These are phyloP conservation scores for Fusarium globosum DNA, from an alignment of 2,329 filamentous ascomycete genomes.

Conservation along the genomic window DNA sequence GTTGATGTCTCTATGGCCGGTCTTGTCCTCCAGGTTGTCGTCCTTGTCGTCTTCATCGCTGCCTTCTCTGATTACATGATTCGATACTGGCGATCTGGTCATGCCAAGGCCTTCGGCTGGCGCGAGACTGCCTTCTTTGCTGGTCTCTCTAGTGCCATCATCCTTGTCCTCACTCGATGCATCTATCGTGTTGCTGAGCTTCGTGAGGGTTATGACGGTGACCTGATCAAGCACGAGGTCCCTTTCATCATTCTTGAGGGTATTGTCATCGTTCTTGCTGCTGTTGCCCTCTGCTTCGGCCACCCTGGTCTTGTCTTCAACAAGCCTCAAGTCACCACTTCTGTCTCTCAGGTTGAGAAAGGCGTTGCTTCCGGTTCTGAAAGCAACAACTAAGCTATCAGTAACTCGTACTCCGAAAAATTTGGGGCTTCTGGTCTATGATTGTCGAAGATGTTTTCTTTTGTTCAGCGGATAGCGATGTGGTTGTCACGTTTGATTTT, in stretches of 20 bases:
- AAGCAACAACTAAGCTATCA: constrained; percentile 19
- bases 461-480: constrained; percentile 28
- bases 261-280: constrained; percentile 52
- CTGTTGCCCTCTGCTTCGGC: constrained; percentile 52
- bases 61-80: constrained; percentile 63
- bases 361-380: constrained; percentile 12
- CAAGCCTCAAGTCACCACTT: constrained; percentile 18
- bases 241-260: constrained; percentile 67
- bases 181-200: constrained; percentile 75
- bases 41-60: constrained; percentile 63
- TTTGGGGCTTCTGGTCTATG: background rate
- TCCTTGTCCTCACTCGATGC: constrained; percentile 71
- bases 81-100: constrained; percentile 52
- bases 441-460: constrained; percentile 4
- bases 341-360: constrained; percentile 43
- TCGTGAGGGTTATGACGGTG: constrained; percentile 68
- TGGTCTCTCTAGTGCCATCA: constrained; percentile 64
- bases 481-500: constrained; percentile 10
- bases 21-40: constrained; percentile 68
- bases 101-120: constrained; percentile 40
- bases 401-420: background rate
- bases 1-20: constrained; percentile 60
- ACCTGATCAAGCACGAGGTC: constrained; percentile 63
- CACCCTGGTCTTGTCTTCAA: constrained; percentile 57
- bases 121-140: constrained; percentile 59